These are phyloP conservation scores for Taxillus chinensis DNA, from an alignment of 164 flowering plant genomes.

Conservation along the genomic window DNA sequence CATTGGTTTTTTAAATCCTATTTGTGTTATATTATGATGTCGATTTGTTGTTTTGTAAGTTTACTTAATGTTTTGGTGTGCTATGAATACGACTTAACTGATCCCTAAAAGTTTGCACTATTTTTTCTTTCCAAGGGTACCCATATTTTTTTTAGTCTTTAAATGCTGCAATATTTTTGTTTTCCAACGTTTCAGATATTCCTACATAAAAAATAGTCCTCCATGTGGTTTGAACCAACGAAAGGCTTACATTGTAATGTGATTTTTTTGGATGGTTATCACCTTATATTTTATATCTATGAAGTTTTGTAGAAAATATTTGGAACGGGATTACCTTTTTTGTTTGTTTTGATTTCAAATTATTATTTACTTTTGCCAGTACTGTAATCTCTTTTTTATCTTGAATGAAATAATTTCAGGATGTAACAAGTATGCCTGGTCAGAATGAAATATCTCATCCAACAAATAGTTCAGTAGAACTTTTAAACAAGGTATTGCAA, in stretches of 20 bases:
- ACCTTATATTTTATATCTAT: background rate
- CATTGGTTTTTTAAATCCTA: too few species aligned
- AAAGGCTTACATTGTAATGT: slow-evolving; percentile 90
- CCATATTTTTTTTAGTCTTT: slow-evolving; percentile 87
- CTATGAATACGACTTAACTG: slow-evolving; percentile 5
- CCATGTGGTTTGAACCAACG: slow-evolving; percentile 87
- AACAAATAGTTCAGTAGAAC: slow-evolving; percentile 38
- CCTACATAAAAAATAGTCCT: slow-evolving; percentile 82
- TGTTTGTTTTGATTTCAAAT: too few species aligned
- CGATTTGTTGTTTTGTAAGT: too few species aligned
- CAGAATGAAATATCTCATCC: slow-evolving; percentile 99
- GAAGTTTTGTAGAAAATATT: too few species aligned
- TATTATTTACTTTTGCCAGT: too few species aligned
- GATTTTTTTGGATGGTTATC: slow-evolving; percentile 66
- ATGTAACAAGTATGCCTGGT: slow-evolving; percentile 86
- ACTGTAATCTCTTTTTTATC: too few species aligned
- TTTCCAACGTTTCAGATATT: slow-evolving; percentile 93
- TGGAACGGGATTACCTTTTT: background rate
- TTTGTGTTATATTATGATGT: background rate
- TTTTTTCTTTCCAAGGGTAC: slow-evolving; percentile 98
- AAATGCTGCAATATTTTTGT: slow-evolving; percentile 96
- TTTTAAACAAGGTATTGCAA: slow-evolving; percentile 79
- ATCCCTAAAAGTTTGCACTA: slow-evolving; percentile 49
- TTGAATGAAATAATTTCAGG: slow-evolving; percentile 25
- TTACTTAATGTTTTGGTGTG: too few species aligned